phyloP scores from a whole-genome alignment of 2,329 filamentous ascomycete genomes.

The Capronia coronata region DNA sequence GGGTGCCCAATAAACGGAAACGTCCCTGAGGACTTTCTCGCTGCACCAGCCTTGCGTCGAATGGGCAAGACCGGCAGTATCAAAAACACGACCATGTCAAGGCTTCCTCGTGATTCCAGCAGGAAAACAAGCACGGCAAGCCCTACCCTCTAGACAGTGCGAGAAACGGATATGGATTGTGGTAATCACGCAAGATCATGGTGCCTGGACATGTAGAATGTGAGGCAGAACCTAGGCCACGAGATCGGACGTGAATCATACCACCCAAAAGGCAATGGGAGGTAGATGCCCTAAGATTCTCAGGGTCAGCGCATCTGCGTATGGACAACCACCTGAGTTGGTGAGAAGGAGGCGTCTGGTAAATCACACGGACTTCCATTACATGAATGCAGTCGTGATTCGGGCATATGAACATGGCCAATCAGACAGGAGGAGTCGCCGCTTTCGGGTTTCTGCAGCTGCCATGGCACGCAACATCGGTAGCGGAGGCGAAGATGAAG shows the following conservation, averaged over 20 bases:
- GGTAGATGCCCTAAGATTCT: too few relatives aligned
- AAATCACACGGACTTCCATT: too few relatives aligned
- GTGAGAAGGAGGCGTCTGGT: too few relatives aligned
- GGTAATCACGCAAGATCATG: background rate
- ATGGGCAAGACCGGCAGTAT: background rate
- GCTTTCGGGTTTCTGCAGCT: constrained; percentile 19
- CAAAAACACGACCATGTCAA: background rate
- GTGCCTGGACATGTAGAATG: background rate
- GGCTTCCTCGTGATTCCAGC: too few relatives aligned
- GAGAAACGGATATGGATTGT: background rate
- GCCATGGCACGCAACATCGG: constrained; percentile 13
- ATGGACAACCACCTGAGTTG: too few relatives aligned
- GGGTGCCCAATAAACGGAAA: constrained; percentile 19
- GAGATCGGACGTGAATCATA: background rate
- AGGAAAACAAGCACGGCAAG: too few relatives aligned
- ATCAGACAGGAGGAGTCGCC: constrained; percentile 17
- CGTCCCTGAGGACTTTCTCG: constrained; percentile 13
- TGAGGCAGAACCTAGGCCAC: too few relatives aligned
- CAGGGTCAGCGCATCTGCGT: too few relatives aligned
- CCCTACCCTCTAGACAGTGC: too few relatives aligned
- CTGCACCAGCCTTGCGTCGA: background rate
- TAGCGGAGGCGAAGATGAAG: background rate
- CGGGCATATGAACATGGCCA: constrained; percentile 7
- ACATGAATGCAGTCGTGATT: constrained; percentile 5
- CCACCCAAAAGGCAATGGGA: background rate